Evolutionary conservation across 176 grass and related monocot species (phyloP), one percentile per base, ranked within the genome.

Genomic region (Oryza longistaminata): DNA sequence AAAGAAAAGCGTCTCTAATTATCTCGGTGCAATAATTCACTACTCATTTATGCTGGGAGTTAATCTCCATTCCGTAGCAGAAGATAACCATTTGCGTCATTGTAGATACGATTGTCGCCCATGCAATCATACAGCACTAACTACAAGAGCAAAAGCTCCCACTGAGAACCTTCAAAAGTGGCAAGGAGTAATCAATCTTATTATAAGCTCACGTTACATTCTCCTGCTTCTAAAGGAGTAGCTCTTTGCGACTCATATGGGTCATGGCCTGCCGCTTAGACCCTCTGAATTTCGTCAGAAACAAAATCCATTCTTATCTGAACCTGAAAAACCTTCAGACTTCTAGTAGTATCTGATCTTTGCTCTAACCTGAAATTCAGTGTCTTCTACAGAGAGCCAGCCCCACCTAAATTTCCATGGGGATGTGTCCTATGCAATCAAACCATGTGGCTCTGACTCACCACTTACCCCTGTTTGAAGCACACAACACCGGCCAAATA

Each of bases 381-480:
- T 5, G 40, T 42, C 40, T 42, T 42, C 25, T 11, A 9, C 15
- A 48, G 40, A 21, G 27, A 15, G 1, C 19, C 69, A 15, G 3
- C 19, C 69, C 24, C 52, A 29, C 39, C 5, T 3, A 19, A 34
- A 12, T 81, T 16, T 3, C 35, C 16, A 9, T 25, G 49, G 22
- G 22, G 0, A 22, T 7, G 24, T 74, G 24, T 26, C 21, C 24
- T 14, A 6, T 21, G 9, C 43, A n/a, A 34, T 66, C 1, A 26
- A 40, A 22, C 27, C 27, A 73, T 42, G 85, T 73, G 43, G 43
- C 71, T 52, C 29, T 85, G 34, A 58, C 64, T 69, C 33, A 70
- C n/a, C 74, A 69, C 31, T 43, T 68, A 45, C 42, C 66, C 10
- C 65, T 68, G 50, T 68, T 53, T n/a, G 11, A 55, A 70, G 65